phyloP scores from a whole-genome alignment of 2,329 filamentous ascomycete species.

The Claviceps sp. region DNA sequence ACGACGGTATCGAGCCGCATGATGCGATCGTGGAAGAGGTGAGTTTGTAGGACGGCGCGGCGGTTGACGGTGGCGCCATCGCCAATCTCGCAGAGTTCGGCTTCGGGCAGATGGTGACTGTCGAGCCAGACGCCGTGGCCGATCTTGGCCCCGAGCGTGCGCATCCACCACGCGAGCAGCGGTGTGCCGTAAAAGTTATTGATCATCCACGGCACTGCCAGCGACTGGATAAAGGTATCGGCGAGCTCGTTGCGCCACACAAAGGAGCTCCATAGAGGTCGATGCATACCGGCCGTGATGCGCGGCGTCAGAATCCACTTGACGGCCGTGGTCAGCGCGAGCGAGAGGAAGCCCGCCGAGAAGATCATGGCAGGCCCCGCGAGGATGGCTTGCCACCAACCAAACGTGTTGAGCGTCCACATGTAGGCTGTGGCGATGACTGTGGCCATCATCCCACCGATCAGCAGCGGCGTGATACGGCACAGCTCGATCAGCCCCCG shows the following conservation, averaged over 20 bases:
- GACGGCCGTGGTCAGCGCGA: slow-evolving; percentile 6
- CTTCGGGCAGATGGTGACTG: slow-evolving; percentile 11
- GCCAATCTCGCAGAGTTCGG: slow-evolving; percentile 8
- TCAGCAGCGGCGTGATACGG: slow-evolving; percentile 8
- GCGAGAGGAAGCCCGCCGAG: slow-evolving; percentile 1
- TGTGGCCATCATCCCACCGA: slow-evolving; percentile 3
- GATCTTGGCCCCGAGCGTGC: slow-evolving; percentile 9
- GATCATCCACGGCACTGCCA: slow-evolving; percentile 9
- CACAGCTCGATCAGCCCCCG: slow-evolving; percentile 9
- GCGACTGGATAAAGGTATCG: slow-evolving; percentile 39
- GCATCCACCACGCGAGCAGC: slow-evolving; percentile 8
- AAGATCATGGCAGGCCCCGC: slow-evolving; percentile 5
- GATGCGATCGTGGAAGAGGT: slow-evolving; percentile 12
- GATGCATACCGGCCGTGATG: slow-evolving; percentile 8
- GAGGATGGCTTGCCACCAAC: slow-evolving; percentile 7
- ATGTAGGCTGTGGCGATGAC: slow-evolving; percentile 4
- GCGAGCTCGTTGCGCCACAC: slow-evolving; percentile 34
- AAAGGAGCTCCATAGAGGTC: slow-evolving; percentile 12
- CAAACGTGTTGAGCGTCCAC: slow-evolving; percentile 6
- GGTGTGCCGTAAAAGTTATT: slow-evolving; percentile 10
- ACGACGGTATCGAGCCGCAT: slow-evolving; percentile 11
- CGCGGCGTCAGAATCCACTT: slow-evolving; percentile 11
- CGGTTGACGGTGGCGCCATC: slow-evolving; percentile 11
- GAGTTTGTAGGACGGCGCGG: slow-evolving; percentile 10
- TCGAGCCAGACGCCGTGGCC: slow-evolving; percentile 12